Percentiles rank a stretch among this genome's conserved stretches.
These are phyloP conservation scores for Phytopythium montanum DNA, from an alignment of 352 stramenopile species.

Conservation along the genomic window DNA sequence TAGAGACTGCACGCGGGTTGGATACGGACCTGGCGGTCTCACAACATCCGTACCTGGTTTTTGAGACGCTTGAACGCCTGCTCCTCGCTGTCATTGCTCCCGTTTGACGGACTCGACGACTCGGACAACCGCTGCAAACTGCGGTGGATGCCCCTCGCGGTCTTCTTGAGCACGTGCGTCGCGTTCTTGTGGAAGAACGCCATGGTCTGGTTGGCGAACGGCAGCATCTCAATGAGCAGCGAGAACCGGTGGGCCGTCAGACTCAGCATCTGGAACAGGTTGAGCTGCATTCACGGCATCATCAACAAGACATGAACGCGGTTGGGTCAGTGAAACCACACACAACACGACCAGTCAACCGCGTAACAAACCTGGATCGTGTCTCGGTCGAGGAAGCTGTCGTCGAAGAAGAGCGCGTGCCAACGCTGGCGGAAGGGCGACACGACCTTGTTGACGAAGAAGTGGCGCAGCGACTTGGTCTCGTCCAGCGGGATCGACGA, in stretches of 20 bases:
- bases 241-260: slow-evolving; percentile 49
- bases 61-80: neutral
- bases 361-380: slow-evolving; percentile 30
- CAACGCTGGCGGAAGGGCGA: slow-evolving; percentile 62
- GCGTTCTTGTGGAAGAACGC: slow-evolving; percentile 39
- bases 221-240: slow-evolving; percentile 48
- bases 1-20: neutral
- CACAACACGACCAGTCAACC: too few relatives aligned
- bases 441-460: slow-evolving; percentile 67
- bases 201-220: slow-evolving; percentile 38
- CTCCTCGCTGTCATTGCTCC: neutral
- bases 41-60: neutral
- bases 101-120: neutral
- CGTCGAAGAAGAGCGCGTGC: slow-evolving; percentile 66
- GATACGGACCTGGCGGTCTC: neutral
- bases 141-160: slow-evolving; percentile 37
- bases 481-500: slow-evolving; percentile 59
- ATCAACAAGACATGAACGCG: neutral
- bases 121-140: slow-evolving; percentile 14
- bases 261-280: slow-evolving; percentile 56
- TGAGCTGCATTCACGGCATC: slow-evolving; percentile 22
- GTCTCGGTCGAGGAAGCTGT: slow-evolving; percentile 25
- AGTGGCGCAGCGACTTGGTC: slow-evolving; percentile 34
- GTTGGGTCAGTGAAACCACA: neutral
- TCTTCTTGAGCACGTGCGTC: slow-evolving; percentile 38